These are phyloP conservation scores for Pythium brassicae DNA, from an alignment of 352 stramenopile genomes.

Conservation along the genomic window DNA sequence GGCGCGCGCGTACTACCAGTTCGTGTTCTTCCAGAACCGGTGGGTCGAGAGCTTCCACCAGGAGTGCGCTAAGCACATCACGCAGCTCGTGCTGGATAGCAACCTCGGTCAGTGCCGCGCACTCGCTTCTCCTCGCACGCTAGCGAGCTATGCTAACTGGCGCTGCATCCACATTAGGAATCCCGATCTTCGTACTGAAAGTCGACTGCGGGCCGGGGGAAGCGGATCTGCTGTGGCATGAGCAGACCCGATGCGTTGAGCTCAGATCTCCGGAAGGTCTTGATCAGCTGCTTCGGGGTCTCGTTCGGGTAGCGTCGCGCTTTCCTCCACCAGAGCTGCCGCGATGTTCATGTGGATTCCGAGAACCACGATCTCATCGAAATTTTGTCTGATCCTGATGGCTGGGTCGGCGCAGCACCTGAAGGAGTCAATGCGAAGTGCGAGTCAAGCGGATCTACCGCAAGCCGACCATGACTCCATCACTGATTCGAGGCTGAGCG, in stretches of 20 bases:
- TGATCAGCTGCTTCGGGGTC: conserved; percentile 26
- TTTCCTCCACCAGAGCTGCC: background rate
- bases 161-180: conserved; percentile 23
- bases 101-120: conserved; percentile 1
- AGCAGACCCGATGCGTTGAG: conserved; percentile 19
- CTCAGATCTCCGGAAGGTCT: conserved; percentile 42
- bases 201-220: conserved; percentile 25
- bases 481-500: too few species aligned
- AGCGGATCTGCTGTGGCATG: conserved; percentile 26
- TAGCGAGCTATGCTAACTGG: background rate
- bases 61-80: conserved; percentile 42
- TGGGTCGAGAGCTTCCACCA: conserved; percentile 59
- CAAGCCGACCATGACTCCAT: too few species aligned
- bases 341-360: background rate
- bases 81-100: conserved; percentile 11
- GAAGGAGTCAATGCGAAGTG: too few species aligned
- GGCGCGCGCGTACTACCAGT: conserved; percentile 70
- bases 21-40: conserved; percentile 54
- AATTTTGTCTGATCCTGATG: background rate
- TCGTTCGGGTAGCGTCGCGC: conserved; percentile 34
- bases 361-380: background rate
- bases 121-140: background rate
- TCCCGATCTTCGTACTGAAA: conserved; percentile 77
- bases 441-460: too few species aligned
- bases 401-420: too few species aligned